Conservation (phyloP, 179 eudicot species). For the Spergularia azorica region DNA sequence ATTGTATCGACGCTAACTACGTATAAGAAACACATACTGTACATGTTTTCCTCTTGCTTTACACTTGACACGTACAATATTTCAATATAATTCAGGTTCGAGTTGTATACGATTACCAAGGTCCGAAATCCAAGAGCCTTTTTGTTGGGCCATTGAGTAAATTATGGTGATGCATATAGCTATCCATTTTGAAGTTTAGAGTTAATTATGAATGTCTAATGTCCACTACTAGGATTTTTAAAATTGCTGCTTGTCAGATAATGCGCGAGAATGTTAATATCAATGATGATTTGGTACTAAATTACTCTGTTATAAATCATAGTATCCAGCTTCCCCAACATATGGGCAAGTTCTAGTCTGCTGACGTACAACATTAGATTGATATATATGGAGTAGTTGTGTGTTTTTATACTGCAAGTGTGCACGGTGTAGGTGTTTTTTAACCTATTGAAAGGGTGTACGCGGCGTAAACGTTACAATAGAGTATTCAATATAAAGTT, state of each 20-base stretch:
- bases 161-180: slow-evolving; percentile 19
- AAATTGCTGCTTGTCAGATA: not conserved
- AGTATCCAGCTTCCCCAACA: slow-evolving; percentile 20
- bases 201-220: slow-evolving; percentile 28
- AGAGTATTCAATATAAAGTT: not conserved
- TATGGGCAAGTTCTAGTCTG: slow-evolving; percentile 5
- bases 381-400: not conserved
- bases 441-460: not conserved
- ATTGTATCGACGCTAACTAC: too few species aligned
- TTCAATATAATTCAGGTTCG: too few species aligned
- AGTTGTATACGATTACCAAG: not conserved
- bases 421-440: not conserved
- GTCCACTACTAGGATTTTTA: slow-evolving; percentile 20
- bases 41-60: too few species aligned
- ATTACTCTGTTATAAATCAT: not conserved
- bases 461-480: not conserved
- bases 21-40: too few species aligned
- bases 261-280: not conserved
- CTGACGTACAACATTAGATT: not conserved
- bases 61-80: too few species aligned
- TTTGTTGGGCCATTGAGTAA: slow-evolving; percentile 7
- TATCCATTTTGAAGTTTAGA: slow-evolving; percentile 18
- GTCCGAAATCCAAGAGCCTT: not conserved
- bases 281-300: slow-evolving; percentile 3
- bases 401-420: not conserved